Percentiles rank a stretch among this genome's conserved stretches.
These are phyloP conservation scores for Fusarium zealandicum DNA, from an alignment of 2,329 filamentous ascomycete genomes.

Conservation along the genomic window DNA sequence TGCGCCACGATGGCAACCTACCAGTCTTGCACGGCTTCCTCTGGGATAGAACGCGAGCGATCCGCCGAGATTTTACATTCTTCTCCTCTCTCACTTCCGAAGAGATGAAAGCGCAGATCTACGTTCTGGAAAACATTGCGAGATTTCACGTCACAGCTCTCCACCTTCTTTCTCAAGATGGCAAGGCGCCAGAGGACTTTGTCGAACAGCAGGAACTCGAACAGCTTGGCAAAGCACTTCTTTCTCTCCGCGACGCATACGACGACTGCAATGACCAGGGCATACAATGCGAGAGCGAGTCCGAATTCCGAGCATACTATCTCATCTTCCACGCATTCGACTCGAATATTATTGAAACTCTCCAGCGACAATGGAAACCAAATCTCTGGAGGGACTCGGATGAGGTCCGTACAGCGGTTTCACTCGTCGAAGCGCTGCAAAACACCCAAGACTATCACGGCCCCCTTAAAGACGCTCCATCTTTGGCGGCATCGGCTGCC, in stretches of 20 bases:
- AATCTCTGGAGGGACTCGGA: conserved; percentile 62
- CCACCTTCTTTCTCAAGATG: conserved; percentile 66
- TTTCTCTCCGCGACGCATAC: conserved; percentile 71
- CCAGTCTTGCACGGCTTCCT: conserved; percentile 67
- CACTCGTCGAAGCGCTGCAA: conserved; percentile 66
- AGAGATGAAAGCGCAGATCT: conserved; percentile 66
- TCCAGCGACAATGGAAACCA: conserved; percentile 65
- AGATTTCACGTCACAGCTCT: conserved; percentile 72
- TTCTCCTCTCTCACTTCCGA: conserved; percentile 66
- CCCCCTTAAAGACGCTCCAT: conserved; percentile 59
- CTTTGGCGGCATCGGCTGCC: conserved; percentile 57
- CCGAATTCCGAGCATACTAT: conserved; percentile 72
- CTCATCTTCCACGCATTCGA: conserved; percentile 68
- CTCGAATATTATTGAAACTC: conserved; percentile 60
- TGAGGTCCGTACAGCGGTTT: conserved; percentile 67
- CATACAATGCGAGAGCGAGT: conserved; percentile 66
- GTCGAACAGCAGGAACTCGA: conserved; percentile 73
- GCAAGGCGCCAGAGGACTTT: conserved; percentile 65
- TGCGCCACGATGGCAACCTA: conserved; percentile 63
- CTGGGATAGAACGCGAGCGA: conserved; percentile 72
- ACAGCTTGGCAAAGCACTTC: conserved; percentile 69
- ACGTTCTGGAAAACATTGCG: conserved; percentile 70
- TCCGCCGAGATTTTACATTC: conserved; percentile 73
- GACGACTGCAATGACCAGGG: conserved; percentile 68
- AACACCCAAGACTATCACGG: conserved; percentile 65